Evolutionary conservation across 2,329 filamentous ascomycete species (phyloP), one percentile per base, ranked within the genome.

Genomic region (Scytalidium lignicola): DNA sequence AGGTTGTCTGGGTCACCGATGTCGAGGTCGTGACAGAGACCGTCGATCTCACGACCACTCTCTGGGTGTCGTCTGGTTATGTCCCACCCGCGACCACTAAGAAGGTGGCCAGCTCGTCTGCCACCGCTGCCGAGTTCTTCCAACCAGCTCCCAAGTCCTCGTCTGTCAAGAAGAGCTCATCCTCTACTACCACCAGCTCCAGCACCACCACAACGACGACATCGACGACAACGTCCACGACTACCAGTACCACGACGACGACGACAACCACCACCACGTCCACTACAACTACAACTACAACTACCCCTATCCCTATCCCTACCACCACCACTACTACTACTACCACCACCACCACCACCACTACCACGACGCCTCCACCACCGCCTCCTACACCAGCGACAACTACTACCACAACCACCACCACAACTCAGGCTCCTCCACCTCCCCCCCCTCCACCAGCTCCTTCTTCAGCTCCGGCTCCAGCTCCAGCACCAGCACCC

Each of bases 1-100:
- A 70, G 45, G 61, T 75, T 32, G 72, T 75, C 47, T 76, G 70
- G 66, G 67, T 74, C 54, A 79, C 75, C 22, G 68, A 75, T 43
- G 70, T 67, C 32, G 67, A 72, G 19, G 64, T 71, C 46, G 72
- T 71, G 47, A 69, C 71, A 57, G 71, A 73, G 48, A 79, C 74
- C 40, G 63, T 79, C 44, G 56, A 48, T 32, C 23, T 59, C 26
- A 64, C 60, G 3, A 59, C 54, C 3, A 66, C 63, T 15, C 51
- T 80, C 62, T 75, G 68, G 66, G 66, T 73, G 19, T 69, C 59
- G 50, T 61, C 47, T 49, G 63, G 58, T 12, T 54, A 48, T 23
- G 52, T 52, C 13, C 23, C 42, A 23, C 49, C 51, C 4, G 39
- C 43, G 28, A 17, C 40, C 28, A 32, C 48, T 15, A 28, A 44